A percentile compares a stretch with the other conserved stretches of the same genome.
Evolutionary conservation across 805 yeast species (phyloP).

Genomic region (Candida anglica): DNA sequence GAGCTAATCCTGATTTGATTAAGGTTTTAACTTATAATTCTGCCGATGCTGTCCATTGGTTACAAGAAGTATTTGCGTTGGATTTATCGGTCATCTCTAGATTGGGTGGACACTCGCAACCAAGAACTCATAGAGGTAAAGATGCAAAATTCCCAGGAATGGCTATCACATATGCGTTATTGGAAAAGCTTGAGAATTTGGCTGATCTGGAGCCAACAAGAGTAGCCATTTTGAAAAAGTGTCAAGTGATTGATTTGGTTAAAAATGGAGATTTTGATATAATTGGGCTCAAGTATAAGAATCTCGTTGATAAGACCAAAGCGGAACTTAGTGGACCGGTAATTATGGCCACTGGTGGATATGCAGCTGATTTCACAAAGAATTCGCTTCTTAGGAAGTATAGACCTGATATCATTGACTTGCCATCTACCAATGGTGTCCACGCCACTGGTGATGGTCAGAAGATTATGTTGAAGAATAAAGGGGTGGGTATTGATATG

Average conservation of each 20-base stretch:
- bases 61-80: slow-evolving; percentile 56
- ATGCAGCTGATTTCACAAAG: slow-evolving; percentile 59
- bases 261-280: slow-evolving; percentile 23
- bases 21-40: slow-evolving; percentile 58
- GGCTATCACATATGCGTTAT: slow-evolving; percentile 55
- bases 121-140: slow-evolving; percentile 78
- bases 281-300: slow-evolving; percentile 30
- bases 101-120: slow-evolving; percentile 77
- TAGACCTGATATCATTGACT: slow-evolving; percentile 53
- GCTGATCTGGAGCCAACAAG: slow-evolving; percentile 42
- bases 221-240: slow-evolving; percentile 34
- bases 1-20: slow-evolving; percentile 58
- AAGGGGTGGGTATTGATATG: slow-evolving; percentile 57
- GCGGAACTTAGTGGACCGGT: slow-evolving; percentile 49
- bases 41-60: slow-evolving; percentile 68
- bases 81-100: slow-evolving; percentile 68
- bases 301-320: slow-evolving; percentile 27
- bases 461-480: slow-evolving; percentile 46
- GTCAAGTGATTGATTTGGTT: slow-evolving; percentile 42
- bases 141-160: slow-evolving; percentile 63
- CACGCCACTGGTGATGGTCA: slow-evolving; percentile 67
- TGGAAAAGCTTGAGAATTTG: slow-evolving; percentile 47
- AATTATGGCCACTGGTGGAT: slow-evolving; percentile 62
- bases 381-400: slow-evolving; percentile 50
- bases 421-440: slow-evolving; percentile 58